These are phyloP conservation scores for bread wheat (Triticum aestivum) DNA, from an alignment of 176 grass and related monocot genomes.

Conservation along the genomic window IWGSC_CS_RefSeq_v2.1 NC_057809.1:78135325-78135824, in stretches of 20 bases:
- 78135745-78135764: slow-evolving; percentile 15
- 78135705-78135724: slow-evolving; percentile 20
- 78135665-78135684: background rate
- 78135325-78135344: slow-evolving; percentile 42
- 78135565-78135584: slow-evolving; percentile 25
- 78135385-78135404: slow-evolving; percentile 40
- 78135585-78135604: slow-evolving; percentile 30
- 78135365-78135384: slow-evolving; percentile 38
- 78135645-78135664: background rate
- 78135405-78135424: slow-evolving; percentile 37
- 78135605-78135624: background rate
- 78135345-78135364: slow-evolving; percentile 45
- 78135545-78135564: slow-evolving; percentile 39
- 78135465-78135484: slow-evolving; percentile 33
- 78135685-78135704: background rate
- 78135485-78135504: slow-evolving; percentile 37
- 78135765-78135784: slow-evolving; percentile 25
- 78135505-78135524: slow-evolving; percentile 29
- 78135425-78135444: slow-evolving; percentile 20
- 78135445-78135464: slow-evolving; percentile 47
- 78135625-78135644: background rate
- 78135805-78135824: slow-evolving; percentile 33
- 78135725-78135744: slow-evolving; percentile 16
- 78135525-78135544: slow-evolving; percentile 38
- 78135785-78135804: slow-evolving; percentile 30